Evolutionary conservation across 1,284 basidiomycete species (phyloP), one percentile per base, ranked within the genome.

Genomic region (Marasmius tenuissimus): DNA sequence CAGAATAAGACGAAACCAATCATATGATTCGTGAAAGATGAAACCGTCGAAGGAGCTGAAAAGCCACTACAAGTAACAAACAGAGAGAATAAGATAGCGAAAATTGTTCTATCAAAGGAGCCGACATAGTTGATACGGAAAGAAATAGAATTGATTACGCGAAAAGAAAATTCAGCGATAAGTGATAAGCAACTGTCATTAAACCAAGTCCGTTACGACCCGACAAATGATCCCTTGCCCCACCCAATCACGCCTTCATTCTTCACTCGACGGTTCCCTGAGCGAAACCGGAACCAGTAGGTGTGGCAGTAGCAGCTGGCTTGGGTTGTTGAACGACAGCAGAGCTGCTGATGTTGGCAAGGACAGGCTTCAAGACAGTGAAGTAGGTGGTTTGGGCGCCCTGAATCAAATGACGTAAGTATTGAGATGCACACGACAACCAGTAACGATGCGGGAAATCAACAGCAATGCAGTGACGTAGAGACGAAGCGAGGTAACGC

Each of bases 341-440:
- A 39, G 71, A 71, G 56, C 76, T 74, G 61, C 76, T 77, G 67
- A 83, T 68, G 69, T 86, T 87, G 66, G 78, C 75, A 65, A 92
- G 78, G 55, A 91, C 75, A 51, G 90, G 91, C 73, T 91, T 91
- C 73, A 93, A 76, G 59, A 89, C 78, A 68, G 78, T 79, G 70
- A 80, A 73, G 76, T 93, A 93, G 34, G 87, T 78, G 54, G 78
- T 77, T 83, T 91, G 88, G 40, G 92, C 92, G 67, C 92, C 92
- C 86, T 92, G 72, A 50, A 47, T 52, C 40, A 9, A 63, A 57
- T 58, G 64, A 52, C 38, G 54, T 52, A 61, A 63, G 56, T 61
- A 51, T 60, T 40, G 52, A 55, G 34, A 58, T 57, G 66, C 63
- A 59, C 62, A 65, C 63, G 64, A 65, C 54, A 62, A 56, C 49